These are phyloP conservation scores for Nothophytophthora sp. DNA, from an alignment of 352 stramenopile genomes.

Conservation along the genomic window DNA sequence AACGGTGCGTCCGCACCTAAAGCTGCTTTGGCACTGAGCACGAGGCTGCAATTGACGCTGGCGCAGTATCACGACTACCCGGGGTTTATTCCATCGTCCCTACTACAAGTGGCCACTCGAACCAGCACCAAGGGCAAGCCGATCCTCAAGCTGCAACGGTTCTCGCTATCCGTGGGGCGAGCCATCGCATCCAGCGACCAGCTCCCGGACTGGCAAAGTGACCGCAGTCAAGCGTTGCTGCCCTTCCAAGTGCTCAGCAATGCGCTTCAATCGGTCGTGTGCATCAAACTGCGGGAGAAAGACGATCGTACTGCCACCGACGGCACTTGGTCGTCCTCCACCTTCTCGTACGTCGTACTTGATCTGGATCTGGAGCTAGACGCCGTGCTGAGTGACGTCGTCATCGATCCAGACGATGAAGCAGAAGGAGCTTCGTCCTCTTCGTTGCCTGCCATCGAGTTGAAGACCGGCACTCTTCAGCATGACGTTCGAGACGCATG, in stretches of 20 bases:
- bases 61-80: slow-evolving; percentile 75
- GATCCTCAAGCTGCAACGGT: slow-evolving; percentile 50
- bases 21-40: slow-evolving; percentile 15
- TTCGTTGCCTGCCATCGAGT: slow-evolving; percentile 24
- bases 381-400: slow-evolving; percentile 9
- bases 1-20: slow-evolving; percentile 10
- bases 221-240: slow-evolving; percentile 43
- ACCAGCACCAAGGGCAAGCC: slow-evolving; percentile 19
- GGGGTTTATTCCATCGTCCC: slow-evolving; percentile 29
- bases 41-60: slow-evolving; percentile 45
- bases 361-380: slow-evolving; percentile 26
- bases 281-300: slow-evolving; percentile 50
- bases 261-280: slow-evolving; percentile 42
- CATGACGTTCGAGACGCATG: slow-evolving; percentile 64
- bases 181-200: slow-evolving; percentile 37
- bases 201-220: slow-evolving; percentile 62
- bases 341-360: slow-evolving; percentile 50
- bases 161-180: slow-evolving; percentile 43
- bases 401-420: slow-evolving; percentile 27
- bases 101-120: slow-evolving; percentile 45
- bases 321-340: background rate
- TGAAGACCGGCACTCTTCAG: slow-evolving; percentile 24
- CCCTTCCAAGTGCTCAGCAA: slow-evolving; percentile 52
- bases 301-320: slow-evolving; percentile 15
- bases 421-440: slow-evolving; percentile 2